Conservation (phyloP, 257 asterid species). For the Rauvolfia tetraphylla region DNA sequence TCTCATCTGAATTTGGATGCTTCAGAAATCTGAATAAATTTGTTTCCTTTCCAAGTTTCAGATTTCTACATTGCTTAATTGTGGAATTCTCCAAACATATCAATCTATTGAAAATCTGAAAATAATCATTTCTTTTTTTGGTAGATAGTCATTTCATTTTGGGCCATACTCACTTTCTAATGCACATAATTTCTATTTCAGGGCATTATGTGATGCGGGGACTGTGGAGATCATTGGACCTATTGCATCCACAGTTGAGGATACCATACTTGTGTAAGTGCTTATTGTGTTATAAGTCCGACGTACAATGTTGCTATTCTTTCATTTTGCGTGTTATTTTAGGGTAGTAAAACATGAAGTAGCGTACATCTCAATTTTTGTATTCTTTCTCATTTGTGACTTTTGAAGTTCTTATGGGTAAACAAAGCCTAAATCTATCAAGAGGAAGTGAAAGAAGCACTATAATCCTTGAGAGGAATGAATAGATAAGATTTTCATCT, state of each 20-base stretch:
- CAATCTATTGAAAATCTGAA: not conserved
- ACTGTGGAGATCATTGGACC: conserved; percentile 94
- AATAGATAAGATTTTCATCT: not conserved
- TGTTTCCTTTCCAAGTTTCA: not conserved
- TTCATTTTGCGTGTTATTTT: conserved; percentile 8
- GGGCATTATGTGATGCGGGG: conserved; percentile 80
- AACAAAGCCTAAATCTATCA: not conserved
- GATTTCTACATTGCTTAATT: not conserved
- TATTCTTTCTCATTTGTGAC: not conserved
- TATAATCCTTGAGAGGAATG: not conserved
- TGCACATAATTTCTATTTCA: conserved; percentile 30
- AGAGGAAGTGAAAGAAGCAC: not conserved
- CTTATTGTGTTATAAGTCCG: conserved; percentile 16
- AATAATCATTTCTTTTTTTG: not conserved
- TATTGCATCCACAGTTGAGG: conserved; percentile 83
- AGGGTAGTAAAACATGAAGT: not conserved
- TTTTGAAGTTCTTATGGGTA: not conserved
- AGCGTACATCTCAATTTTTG: not conserved
- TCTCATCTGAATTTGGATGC: not conserved
- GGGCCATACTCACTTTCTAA: not conserved
- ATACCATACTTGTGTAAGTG: conserved; percentile 86
- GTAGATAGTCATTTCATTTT: not conserved
- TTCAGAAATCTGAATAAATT: not conserved
- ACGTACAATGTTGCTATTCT: not conserved
- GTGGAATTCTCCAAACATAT: not conserved